These are phyloP conservation scores for Miscanthus lutarioriparius DNA, from an alignment of 176 grass and related monocot species.

Conservation along the genomic window DNA sequence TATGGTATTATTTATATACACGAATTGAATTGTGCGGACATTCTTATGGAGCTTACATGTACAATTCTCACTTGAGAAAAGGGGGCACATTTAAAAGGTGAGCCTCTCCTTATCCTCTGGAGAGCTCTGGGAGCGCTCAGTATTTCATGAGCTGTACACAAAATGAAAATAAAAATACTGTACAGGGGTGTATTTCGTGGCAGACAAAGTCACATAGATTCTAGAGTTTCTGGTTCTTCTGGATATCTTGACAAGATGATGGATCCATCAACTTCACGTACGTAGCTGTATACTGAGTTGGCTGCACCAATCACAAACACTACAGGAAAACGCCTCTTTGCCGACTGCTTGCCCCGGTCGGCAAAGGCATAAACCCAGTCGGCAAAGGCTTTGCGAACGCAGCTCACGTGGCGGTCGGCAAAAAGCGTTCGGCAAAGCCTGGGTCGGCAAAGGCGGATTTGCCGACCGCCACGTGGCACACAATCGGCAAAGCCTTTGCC, in stretches of 20 bases:
- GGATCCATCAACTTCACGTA: slow-evolving; percentile 43
- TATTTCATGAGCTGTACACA: slow-evolving; percentile 41
- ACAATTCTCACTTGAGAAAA: slow-evolving; percentile 50
- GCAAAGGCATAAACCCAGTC: no score
- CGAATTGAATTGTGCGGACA: slow-evolving; percentile 8
- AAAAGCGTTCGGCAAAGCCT: no score
- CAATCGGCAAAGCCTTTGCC: no score
- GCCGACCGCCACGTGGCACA: no score
- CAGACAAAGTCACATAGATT: slow-evolving; percentile 34
- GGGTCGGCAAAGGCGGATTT: no score
- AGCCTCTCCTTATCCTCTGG: slow-evolving; percentile 46
- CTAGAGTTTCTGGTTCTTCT: slow-evolving; percentile 1
- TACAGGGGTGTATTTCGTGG: slow-evolving; percentile 25
- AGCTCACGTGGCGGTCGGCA: no score
- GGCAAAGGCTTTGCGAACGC: no score
- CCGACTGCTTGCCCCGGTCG: no score
- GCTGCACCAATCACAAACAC: slow-evolving; percentile 46
- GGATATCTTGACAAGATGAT: slow-evolving; percentile 49
- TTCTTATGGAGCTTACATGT: slow-evolving; percentile 38
- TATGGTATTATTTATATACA: slow-evolving; percentile 30
- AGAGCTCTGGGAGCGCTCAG: slow-evolving; percentile 29
- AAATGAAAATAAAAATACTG: slow-evolving; percentile 36
- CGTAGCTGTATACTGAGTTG: slow-evolving; percentile 28
- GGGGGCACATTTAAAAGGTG: slow-evolving; percentile 40
- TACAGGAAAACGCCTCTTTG: no score